A percentile compares a stretch with the other conserved stretches of the same genome.
Evolutionary conservation across 2,329 filamentous ascomycete genomes (phyloP).

Genomic region (Penicillium vulpinum): DNA sequence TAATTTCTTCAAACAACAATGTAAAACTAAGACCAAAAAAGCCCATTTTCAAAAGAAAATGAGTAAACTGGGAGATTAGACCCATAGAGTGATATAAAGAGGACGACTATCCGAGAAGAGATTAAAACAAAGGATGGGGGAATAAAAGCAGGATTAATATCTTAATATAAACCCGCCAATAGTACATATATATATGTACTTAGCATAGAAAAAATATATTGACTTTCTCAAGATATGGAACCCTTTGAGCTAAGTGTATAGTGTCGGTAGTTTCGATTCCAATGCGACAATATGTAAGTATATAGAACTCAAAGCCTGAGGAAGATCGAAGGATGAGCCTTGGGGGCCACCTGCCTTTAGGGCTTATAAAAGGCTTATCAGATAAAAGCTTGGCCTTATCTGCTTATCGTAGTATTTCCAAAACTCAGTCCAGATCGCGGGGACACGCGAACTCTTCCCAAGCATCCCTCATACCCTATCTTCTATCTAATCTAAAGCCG

Average conservation of each 20-base stretch:
- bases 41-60: neutral
- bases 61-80: neutral
- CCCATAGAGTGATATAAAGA: neutral
- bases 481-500: neutral
- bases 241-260: neutral
- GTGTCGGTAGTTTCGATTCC: neutral
- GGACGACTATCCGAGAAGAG: neutral
- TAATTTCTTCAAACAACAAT: too few relatives aligned
- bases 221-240: neutral
- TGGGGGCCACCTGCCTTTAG: too few relatives aligned
- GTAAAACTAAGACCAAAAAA: too few relatives aligned
- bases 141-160: neutral
- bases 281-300: neutral
- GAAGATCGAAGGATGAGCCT: neutral
- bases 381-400: constrained; percentile 4
- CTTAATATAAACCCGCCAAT: neutral
- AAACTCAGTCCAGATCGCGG: constrained; percentile 26
- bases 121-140: neutral
- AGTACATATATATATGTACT: too few relatives aligned
- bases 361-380: neutral
- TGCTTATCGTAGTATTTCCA: constrained; percentile 17
- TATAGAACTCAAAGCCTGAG: neutral
- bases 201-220: neutral
- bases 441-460: constrained; percentile 10
- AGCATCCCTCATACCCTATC: neutral